Evolutionary conservation across 805 yeast genomes (phyloP).

Genomic region (Blastobotrys parvus): DNA sequence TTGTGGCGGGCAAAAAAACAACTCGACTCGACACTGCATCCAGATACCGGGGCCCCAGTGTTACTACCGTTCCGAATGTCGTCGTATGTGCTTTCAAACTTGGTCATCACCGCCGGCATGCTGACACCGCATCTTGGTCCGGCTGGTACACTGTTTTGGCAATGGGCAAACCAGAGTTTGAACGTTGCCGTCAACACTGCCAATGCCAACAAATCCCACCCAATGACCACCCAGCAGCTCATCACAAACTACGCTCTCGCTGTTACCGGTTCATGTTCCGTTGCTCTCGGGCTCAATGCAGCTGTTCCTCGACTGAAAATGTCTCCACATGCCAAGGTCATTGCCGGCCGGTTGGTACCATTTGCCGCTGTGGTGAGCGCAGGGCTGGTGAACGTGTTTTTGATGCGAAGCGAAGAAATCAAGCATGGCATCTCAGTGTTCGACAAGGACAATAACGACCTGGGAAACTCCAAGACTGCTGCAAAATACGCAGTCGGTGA

Average conservation of each 20-base stretch:
- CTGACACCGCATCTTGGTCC: slow-evolving; percentile 88
- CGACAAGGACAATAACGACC: slow-evolving; percentile 28
- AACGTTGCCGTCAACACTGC: slow-evolving; percentile 97
- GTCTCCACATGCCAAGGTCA: slow-evolving; percentile 58
- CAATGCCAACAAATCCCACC: slow-evolving; percentile 92
- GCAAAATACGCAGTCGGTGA: slow-evolving; percentile 93
- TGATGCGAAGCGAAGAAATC: slow-evolving; percentile 94
- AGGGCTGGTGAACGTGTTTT: slow-evolving; percentile 89
- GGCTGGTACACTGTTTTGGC: slow-evolving; percentile 94
- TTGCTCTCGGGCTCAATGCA: slow-evolving; percentile 87
- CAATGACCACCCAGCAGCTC: slow-evolving; percentile 70
- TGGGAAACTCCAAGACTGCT: slow-evolving; percentile 74
- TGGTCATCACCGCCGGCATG: slow-evolving; percentile 97
- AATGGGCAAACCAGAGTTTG: slow-evolving; percentile 90
- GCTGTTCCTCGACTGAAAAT: slow-evolving; percentile 80
- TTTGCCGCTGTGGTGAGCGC: slow-evolving; percentile 99
- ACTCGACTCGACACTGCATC: slow-evolving; percentile 89
- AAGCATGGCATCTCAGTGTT: slow-evolving; percentile 41
- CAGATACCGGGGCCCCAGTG: slow-evolving; percentile 93
- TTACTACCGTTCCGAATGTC: slow-evolving; percentile 95
- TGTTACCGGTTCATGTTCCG: slow-evolving; percentile 90
- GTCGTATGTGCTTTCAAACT: slow-evolving; percentile 82
- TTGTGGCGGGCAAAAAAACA: slow-evolving; percentile 84
- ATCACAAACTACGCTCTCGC: slow-evolving; percentile 76
- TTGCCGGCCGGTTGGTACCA: slow-evolving; percentile 84